Evolutionary conservation across 768 basidiomycete genomes (phyloP).

Genomic region (Crassisporium funariophilum): DNA sequence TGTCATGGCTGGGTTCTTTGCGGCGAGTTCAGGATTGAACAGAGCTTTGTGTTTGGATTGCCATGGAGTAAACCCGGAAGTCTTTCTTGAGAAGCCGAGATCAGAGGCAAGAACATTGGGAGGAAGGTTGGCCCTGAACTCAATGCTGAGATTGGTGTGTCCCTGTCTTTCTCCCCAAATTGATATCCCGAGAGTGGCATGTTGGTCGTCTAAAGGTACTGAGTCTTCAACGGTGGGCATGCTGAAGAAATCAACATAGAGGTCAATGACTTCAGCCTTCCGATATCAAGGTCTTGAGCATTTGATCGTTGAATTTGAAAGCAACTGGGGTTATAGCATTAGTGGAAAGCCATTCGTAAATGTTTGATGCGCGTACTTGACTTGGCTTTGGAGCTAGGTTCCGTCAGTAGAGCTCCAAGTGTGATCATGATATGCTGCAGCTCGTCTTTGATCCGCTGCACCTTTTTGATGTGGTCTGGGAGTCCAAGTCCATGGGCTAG

Average conservation of each 20-base stretch:
- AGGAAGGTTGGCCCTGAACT: constrained; percentile 16
- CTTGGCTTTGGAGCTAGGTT: background rate
- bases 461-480: background rate
- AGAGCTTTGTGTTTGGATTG: constrained; percentile 1
- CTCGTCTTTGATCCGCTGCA: background rate
- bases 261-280: constrained; percentile 5
- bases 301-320: background rate
- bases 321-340: background rate
- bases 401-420: background rate
- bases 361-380: background rate
- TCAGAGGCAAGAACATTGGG: background rate
- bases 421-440: background rate
- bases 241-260: constrained; percentile 23
- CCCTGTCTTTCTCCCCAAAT: constrained; percentile 1
- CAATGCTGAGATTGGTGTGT: constrained; percentile 23
- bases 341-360: background rate
- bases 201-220: background rate
- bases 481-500: background rate
- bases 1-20: background rate
- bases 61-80: constrained; percentile 24
- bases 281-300: background rate
- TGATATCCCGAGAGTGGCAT: background rate
- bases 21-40: background rate
- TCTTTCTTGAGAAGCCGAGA: constrained; percentile 21
- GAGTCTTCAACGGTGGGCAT: background rate